Percentiles rank a stretch among this genome's conserved stretches.
phyloP scores from a whole-genome alignment of 2,329 filamentous ascomycete species.

The Alternaria metachromatica region DNA sequence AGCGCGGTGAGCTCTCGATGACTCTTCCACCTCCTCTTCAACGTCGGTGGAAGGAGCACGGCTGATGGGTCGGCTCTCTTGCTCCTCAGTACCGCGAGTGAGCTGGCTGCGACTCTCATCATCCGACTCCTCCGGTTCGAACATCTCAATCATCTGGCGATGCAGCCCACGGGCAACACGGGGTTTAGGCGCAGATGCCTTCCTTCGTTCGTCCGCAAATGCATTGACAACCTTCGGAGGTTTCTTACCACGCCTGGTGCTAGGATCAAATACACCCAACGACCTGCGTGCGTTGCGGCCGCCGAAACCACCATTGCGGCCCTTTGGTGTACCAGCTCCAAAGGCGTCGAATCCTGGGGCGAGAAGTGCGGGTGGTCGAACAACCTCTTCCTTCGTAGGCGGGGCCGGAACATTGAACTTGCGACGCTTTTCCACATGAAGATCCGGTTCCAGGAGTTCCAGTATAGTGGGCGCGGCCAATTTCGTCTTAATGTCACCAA shows the following conservation, averaged over 20 bases:
- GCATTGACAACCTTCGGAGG: slow-evolving; percentile 51
- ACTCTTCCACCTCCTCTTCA: slow-evolving; percentile 60
- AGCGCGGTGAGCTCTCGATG: slow-evolving; percentile 51
- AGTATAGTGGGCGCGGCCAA: slow-evolving; percentile 82
- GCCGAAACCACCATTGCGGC: slow-evolving; percentile 51
- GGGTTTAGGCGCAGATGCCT: slow-evolving; percentile 59
- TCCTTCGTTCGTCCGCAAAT: slow-evolving; percentile 65
- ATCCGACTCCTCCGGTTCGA: slow-evolving; percentile 83
- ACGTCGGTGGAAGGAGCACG: slow-evolving; percentile 63
- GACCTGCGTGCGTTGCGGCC: slow-evolving; percentile 49
- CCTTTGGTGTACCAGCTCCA: slow-evolving; percentile 68
- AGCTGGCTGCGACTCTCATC: slow-evolving; percentile 73
- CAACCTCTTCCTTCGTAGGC: slow-evolving; percentile 62
- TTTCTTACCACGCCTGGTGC: slow-evolving; percentile 50
- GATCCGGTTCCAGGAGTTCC: slow-evolving; percentile 80
- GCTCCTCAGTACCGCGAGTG: slow-evolving; percentile 81
- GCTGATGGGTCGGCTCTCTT: slow-evolving; percentile 81
- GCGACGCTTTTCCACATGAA: slow-evolving; percentile 79
- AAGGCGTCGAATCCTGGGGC: slow-evolving; percentile 65
- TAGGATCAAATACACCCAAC: slow-evolving; percentile 54
- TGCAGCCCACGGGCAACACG: slow-evolving; percentile 77
- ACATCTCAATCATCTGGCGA: slow-evolving; percentile 75
- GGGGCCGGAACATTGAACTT: slow-evolving; percentile 79
- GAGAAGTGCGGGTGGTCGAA: slow-evolving; percentile 63
- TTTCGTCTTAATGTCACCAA: slow-evolving; percentile 86